Base-by-base conservation (phyloP, 768 basidiomycete species). In the Coprinopsis cinerea region DNA sequence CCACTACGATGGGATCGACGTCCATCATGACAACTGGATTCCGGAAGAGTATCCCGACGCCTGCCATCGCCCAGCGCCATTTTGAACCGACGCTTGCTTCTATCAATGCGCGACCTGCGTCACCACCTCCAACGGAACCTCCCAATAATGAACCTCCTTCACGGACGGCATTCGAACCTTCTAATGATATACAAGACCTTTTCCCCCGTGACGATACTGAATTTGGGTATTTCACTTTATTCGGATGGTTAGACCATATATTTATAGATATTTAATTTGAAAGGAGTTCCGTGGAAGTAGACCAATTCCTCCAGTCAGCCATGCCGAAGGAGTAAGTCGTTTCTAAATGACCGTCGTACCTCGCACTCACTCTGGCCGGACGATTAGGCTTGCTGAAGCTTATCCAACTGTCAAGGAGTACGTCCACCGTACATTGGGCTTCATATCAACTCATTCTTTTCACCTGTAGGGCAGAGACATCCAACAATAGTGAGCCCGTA, bases 391-490 rank as follows among this genome's bases (percentile, higher is more conserved):
- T 9, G 36, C 36, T 39, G 36, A 9, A 10, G 11, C 10, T 10
- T 39, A 10, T 18, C 36, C 36, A 11, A 10, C 36, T 32, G 7
- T 7, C 9, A 7, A 32, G 7, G 30, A 7, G 30, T 32, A 32
- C 15, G 30, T 7, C 15, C 30, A 7, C 15, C 30, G n/a, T n/a
- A n/a, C n/a, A n/a, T n/a, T n/a, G 85, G 83, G 54, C 77, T 80
- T 34, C 69, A n/a, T n/a, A n/a, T n/a, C n/a, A n/a, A n/a, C n/a
- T n/a, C n/a, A n/a, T n/a, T n/a, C n/a, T n/a, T n/a, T n/a, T n/a
- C n/a, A n/a, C n/a, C n/a, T n/a, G n/a, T n/a, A n/a, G n/a, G n/a
- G n/a, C n/a, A n/a, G n/a, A n/a, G n/a, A n/a, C n/a, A n/a, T n/a
- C n/a, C n/a, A n/a, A n/a, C n/a, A n/a, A n/a, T n/a, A n/a, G n/a